These are phyloP conservation scores for Diaporthe vaccinii DNA, from an alignment of 2,329 filamentous ascomycete genomes.

Conservation along the genomic window DNA sequence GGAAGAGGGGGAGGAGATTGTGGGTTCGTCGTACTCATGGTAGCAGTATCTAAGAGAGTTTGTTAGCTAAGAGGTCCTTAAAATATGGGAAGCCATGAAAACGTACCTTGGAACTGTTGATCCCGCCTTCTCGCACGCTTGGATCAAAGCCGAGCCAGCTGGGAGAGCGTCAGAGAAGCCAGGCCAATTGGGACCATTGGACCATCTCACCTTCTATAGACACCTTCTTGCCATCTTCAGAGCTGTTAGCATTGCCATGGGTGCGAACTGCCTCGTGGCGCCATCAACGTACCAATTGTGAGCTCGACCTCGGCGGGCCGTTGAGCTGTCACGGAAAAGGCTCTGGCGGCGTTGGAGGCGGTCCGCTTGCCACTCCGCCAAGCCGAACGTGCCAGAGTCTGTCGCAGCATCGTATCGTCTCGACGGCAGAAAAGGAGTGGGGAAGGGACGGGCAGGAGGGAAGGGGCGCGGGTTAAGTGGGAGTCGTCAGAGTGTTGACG, in stretches of 20 bases:
- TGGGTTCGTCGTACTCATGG: conserved; percentile 80
- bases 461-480: conserved; percentile 42
- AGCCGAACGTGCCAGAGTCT: conserved; percentile 76
- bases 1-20: conserved; percentile 44
- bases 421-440: conserved; percentile 57
- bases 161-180: conserved; percentile 46
- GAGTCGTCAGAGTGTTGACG: conserved; percentile 49
- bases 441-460: conserved; percentile 52
- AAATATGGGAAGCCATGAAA: not conserved
- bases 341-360: conserved; percentile 73
- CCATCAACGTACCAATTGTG: conserved; percentile 81
- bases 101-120: conserved; percentile 85
- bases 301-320: conserved; percentile 94
- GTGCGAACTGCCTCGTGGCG: conserved; percentile 36
- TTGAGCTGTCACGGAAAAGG: conserved; percentile 84
- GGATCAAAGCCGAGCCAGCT: conserved; percentile 97
- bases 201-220: conserved; percentile 87
- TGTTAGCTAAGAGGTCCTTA: conserved; percentile 36
- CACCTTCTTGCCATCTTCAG: conserved; percentile 93
- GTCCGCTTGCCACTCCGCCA: conserved; percentile 73
- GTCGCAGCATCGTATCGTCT: conserved; percentile 78
- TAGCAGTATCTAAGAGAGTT: conserved; percentile 86
- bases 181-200: conserved; percentile 40
- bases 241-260: conserved; percentile 49
- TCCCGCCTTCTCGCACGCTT: conserved; percentile 99